Evolutionary conservation across 495 filamentous ascomycete species (phyloP).

Genomic region (Cladorrhinum samala): DNA sequence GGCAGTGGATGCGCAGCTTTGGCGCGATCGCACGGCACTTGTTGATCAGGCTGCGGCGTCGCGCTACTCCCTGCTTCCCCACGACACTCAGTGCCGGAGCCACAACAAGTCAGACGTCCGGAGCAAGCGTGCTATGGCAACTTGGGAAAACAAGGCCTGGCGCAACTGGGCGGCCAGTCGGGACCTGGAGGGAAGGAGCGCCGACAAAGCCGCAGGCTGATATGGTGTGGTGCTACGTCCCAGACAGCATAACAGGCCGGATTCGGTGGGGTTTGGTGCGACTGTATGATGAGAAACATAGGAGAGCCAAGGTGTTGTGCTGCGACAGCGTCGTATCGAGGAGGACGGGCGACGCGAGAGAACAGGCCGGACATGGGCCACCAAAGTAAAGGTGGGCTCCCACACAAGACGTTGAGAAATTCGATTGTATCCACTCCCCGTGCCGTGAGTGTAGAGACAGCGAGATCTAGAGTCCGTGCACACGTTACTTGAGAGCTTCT

Average conservation of each 20-base stretch:
- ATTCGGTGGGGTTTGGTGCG: constrained; percentile 25
- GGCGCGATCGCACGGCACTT: constrained; percentile 23
- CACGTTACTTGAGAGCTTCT: constrained; percentile 6
- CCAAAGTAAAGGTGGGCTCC: not conserved
- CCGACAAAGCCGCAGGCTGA: constrained; percentile 49
- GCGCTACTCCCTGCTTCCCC: constrained; percentile 19
- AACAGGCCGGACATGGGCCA: constrained; percentile 17
- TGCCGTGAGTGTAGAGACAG: constrained; percentile 15
- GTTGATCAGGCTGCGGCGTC: constrained; percentile 14
- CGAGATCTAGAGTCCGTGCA: constrained; percentile 24
- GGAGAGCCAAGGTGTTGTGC: constrained; percentile 26
- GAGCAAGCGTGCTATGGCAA: constrained; percentile 15
- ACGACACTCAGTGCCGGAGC: constrained; percentile 22
- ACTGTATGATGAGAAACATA: constrained; percentile 21
- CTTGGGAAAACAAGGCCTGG: constrained; percentile 9
- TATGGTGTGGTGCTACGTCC: constrained; percentile 30
- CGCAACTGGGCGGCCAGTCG: constrained; percentile 6
- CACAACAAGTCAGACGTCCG: constrained; percentile 7
- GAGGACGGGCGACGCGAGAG: constrained; percentile 15
- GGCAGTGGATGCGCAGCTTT: constrained; percentile 5
- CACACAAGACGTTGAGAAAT: constrained; percentile 18
- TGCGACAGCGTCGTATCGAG: constrained; percentile 25
- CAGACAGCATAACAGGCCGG: constrained; percentile 15
- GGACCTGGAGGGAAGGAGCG: constrained; percentile 34
- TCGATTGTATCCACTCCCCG: constrained; percentile 13